A percentile compares a stretch with the other conserved stretches of the same genome.
Conservation (phyloP, 495 filamentous ascomycete species). For the Penicillium cosmopolitanum region DNA sequence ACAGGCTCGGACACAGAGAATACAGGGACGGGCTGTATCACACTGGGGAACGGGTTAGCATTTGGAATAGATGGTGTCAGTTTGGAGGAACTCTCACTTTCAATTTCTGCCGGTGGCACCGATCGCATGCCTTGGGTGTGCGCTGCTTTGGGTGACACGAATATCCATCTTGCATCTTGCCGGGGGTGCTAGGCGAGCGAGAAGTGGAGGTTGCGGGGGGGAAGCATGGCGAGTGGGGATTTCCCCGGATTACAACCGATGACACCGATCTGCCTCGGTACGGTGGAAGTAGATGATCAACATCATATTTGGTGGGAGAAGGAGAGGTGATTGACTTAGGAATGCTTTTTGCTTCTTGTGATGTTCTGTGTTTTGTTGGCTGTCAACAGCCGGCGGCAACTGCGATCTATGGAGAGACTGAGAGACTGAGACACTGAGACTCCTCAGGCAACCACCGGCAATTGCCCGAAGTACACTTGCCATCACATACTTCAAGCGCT, state of each 20-base stretch:
- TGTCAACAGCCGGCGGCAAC: too few relatives aligned
- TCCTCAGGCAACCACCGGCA: too few relatives aligned
- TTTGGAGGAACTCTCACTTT: conserved; percentile 11
- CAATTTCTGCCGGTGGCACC: conserved; percentile 27
- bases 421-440: too few relatives aligned
- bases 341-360: too few relatives aligned
- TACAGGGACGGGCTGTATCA: conserved; percentile 3
- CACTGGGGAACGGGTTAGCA: neutral
- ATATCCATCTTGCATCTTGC: neutral
- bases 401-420: too few relatives aligned
- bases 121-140: conserved; percentile 14
- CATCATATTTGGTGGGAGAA: too few relatives aligned
- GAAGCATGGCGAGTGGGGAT: neutral
- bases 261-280: neutral
- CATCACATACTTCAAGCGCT: too few relatives aligned
- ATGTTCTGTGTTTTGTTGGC: too few relatives aligned
- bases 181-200: neutral
- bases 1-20: conserved; percentile 8
- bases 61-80: neutral
- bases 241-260: neutral
- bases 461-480: too few relatives aligned
- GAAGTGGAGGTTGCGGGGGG: neutral
- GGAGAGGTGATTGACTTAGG: too few relatives aligned
- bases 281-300: neutral
- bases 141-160: neutral